Evolutionary conservation across 2,329 filamentous ascomycete species (phyloP), one percentile per base, ranked within the genome.

Genomic region (Aspergillus novofumigatus): DNA sequence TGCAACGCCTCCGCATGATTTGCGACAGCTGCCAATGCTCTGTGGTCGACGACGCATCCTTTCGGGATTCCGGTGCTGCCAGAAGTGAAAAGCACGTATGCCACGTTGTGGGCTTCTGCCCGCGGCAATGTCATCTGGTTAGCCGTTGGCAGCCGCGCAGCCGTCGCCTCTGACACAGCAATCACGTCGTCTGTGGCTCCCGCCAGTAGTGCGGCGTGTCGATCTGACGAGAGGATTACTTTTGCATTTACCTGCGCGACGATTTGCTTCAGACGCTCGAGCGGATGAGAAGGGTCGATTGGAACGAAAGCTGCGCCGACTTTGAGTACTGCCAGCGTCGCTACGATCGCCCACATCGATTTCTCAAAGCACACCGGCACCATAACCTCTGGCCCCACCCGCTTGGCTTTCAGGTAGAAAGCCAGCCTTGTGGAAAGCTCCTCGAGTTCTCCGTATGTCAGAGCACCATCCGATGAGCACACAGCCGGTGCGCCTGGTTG

Each of bases 41-140:
- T 53, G 41, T 78, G 76, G 1, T 58, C 61, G 57, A 69, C 74
- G 3, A 72, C n/a, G 9, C 78, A 73, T 0, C 71, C 75, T 61
- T 80, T 80, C 0, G 77, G 77, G 5, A 60, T 69, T 2, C 78
- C 77, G 1, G 76, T 79, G 4, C 72, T 73, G 1, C 78, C 78
- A 1, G 77, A 80, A 0, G 78, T 80, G 57, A 78, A 79, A 41
- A 73, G 73, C 0, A 78, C 28, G 48, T 77, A 79, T 0, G 32
- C 32, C 8, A 17, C 32, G 32, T 38, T 38, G 14, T 38, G 23
- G 23, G 23, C 23, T 23, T 23, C 23, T 23, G 23, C 23, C 23
- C 23, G 23, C 23, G 23, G 23, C 23, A 23, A 23, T 3, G 23
- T 23, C 23, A 23, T 23, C 23, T 23, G 23, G 23, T 23, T 23